Conservation (phyloP, 2,329 filamentous ascomycete genomes). For the Fusarium sp. region DNA sequence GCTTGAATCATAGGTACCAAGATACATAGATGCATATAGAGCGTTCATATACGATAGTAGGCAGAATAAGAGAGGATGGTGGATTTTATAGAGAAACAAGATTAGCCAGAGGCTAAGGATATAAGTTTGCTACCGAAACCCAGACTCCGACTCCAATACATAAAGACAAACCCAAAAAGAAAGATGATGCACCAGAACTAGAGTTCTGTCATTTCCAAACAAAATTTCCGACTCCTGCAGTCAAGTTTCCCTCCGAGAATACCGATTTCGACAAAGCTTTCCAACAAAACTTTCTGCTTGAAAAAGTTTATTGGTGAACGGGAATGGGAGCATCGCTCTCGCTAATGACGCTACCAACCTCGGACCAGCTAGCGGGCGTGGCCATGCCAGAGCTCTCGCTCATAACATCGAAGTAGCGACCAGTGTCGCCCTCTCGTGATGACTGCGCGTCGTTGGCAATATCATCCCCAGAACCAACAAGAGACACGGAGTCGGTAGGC, state of each 20-base stretch:
- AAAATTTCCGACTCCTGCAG: constrained; percentile 3
- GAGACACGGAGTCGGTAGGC: constrained; percentile 69
- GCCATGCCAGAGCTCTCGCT: constrained; percentile 71
- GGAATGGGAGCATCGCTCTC: constrained; percentile 61
- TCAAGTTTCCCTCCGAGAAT: constrained; percentile 1
- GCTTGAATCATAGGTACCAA: constrained; percentile 33
- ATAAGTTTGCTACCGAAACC: constrained; percentile 37
- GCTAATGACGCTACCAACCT: constrained; percentile 73
- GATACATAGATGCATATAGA: constrained; percentile 1
- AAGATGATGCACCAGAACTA: neutral
- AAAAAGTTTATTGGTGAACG: constrained; percentile 49
- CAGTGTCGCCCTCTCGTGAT: constrained; percentile 54
- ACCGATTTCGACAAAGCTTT: neutral
- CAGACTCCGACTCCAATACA: constrained; percentile 39
- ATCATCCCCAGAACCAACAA: constrained; percentile 66
- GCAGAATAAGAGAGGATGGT: constrained; percentile 3
- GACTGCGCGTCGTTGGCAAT: constrained; percentile 60
- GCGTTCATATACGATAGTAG: constrained; percentile 6
- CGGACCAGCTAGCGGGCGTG: constrained; percentile 74
- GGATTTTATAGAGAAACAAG: constrained; percentile 26
- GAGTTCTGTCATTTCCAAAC: constrained; percentile 14
- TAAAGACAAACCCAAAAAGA: constrained; percentile 10
- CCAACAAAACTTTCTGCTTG: neutral
- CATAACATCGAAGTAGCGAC: constrained; percentile 66
- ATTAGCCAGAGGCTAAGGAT: constrained; percentile 40